Evolutionary conservation across 2,329 filamentous ascomycete genomes (phyloP), one percentile per base, ranked within the genome.

Genomic region (Calonectria pseudoturangicola): DNA sequence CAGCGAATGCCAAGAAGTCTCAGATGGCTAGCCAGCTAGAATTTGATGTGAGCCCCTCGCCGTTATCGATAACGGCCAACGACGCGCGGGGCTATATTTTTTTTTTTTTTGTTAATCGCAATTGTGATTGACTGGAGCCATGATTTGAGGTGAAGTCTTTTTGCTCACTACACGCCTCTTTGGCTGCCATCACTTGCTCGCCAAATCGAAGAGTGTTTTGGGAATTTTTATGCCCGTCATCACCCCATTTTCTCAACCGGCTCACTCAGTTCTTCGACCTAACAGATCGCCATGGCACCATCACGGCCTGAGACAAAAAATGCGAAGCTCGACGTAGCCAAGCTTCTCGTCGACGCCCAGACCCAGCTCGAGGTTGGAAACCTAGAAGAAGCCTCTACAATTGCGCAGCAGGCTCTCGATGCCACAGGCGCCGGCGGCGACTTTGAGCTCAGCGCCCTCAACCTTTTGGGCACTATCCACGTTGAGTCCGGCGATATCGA

Each of bases 401-500:
- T 87, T 16, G 88, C 88, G 5, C 79, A 83, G 39, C 79, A 83
- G 30, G 88, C 88, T 2, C 85, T 88, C 43, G 83, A 86, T 9
- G 77, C 81, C 12, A 86, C 87, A 3, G 86, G 86, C 4, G 76
- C 82, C 16, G 85, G 83, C 47, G 87, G 88, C 76, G 87, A 88
- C 65, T 85, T 85, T 75, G 89, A 90, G 56, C 87, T 95, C 18
- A 88, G 92, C 13, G 93, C 94, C 1, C 86, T 96, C 63, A 94
- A 93, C 77, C 86, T 98, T 41, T 89, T 97, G 27, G 96, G 94
- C 68, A 94, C 97, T 79, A 95, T 97, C 80, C 89, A 92, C 79
- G 89, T 98, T 70, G 95, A 98, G 81, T 85, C 94, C 3, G 96
- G 97, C 74, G 94, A 98, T 54, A 88, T 94, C 67, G 93, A 96